A percentile compares a stretch with the other conserved stretches of the same genome.
Evolutionary conservation across 2,329 filamentous ascomycete species (phyloP).

Genomic region (Fusarium clavum): DNA sequence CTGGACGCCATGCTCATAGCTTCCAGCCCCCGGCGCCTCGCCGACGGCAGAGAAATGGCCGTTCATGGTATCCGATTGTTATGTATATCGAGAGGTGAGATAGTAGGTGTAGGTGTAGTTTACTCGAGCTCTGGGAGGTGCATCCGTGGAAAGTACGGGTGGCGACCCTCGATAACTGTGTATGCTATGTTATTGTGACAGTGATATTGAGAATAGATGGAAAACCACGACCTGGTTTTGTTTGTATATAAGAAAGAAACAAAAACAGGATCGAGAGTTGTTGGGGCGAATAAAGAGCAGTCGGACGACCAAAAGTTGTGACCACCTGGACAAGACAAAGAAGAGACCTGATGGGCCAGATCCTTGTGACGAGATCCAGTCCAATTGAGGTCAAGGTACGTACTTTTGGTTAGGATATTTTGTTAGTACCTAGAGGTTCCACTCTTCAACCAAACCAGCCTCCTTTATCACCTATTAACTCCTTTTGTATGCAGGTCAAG

Average conservation of each 20-base stretch:
- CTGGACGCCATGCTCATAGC: constrained; percentile 94
- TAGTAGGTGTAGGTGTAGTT: constrained; percentile 3
- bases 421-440: constrained; percentile 10
- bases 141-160: constrained; percentile 36
- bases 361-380: constrained; percentile 37
- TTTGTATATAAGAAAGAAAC: not conserved
- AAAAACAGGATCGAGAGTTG: constrained; percentile 24
- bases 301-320: constrained; percentile 44
- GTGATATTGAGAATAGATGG: not conserved
- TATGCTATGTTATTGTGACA: constrained; percentile 13
- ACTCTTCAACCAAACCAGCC: constrained; percentile 22
- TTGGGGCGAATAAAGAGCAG: constrained; percentile 38
- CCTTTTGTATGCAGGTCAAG: constrained; percentile 22
- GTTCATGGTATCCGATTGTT: constrained; percentile 68
- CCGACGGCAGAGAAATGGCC: constrained; percentile 83
- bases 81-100: constrained; percentile 17
- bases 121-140: constrained; percentile 31
- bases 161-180: constrained; percentile 28
- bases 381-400: constrained; percentile 28
- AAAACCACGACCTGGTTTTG: not conserved
- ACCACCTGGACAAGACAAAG: constrained; percentile 42
- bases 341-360: constrained; percentile 29
- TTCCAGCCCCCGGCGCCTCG: constrained; percentile 70
- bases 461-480: constrained; percentile 17
- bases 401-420: constrained; percentile 11